Evolutionary conservation across 2,329 filamentous ascomycete species (phyloP).

Genomic region (Ascochyta clinopodiicola): DNA sequence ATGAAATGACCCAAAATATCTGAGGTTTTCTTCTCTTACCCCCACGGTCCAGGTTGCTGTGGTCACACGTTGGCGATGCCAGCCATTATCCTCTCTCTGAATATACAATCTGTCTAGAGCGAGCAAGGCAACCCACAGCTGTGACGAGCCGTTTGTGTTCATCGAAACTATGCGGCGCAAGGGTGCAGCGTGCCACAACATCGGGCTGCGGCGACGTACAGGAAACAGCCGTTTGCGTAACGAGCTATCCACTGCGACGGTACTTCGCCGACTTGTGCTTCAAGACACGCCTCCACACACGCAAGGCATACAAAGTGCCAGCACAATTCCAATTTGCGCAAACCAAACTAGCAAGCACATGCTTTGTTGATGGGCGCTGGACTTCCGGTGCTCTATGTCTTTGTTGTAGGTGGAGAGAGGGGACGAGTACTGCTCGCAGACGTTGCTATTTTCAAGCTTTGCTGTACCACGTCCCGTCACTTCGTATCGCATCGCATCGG

Average conservation of each 20-base stretch:
- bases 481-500: slow-evolving; percentile 7
- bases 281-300: slow-evolving; percentile 3
- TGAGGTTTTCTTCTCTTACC: neutral
- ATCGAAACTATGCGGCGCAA: slow-evolving; percentile 8
- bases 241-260: slow-evolving; percentile 1
- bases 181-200: slow-evolving; percentile 8
- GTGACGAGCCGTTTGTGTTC: slow-evolving; percentile 8
- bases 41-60: neutral
- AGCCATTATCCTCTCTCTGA: neutral
- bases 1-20: neutral
- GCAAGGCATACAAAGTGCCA: neutral
- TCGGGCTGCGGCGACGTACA: slow-evolving; percentile 10
- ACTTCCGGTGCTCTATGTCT: neutral
- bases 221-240: slow-evolving; percentile 13
- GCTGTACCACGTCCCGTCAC: slow-evolving; percentile 4
- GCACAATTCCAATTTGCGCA: neutral
- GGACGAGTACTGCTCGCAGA: neutral
- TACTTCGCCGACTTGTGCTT: slow-evolving; percentile 16
- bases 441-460: slow-evolving; percentile 5
- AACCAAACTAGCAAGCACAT: neutral
- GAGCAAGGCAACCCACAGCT: slow-evolving; percentile 9
- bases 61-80: neutral
- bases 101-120: neutral
- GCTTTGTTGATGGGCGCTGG: neutral
- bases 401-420: neutral